phyloP scores from a whole-genome alignment of 345 rosid species.

The Sisymbrium irio region DNA sequence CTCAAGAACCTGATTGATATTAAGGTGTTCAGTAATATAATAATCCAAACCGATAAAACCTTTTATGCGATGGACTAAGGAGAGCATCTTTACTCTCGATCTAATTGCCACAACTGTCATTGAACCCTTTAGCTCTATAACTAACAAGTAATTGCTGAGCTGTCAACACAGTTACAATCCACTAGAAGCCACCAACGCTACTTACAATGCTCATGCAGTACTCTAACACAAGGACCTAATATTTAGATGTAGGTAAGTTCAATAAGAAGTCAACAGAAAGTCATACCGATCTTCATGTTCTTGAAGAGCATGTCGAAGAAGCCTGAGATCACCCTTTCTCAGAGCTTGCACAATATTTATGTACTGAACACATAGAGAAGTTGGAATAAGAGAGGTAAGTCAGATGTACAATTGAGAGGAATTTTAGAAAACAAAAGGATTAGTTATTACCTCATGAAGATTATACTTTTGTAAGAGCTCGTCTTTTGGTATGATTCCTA shows the following conservation, averaged over 20 bases:
- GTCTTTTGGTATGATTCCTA: constrained; percentile 72
- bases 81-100: background rate
- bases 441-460: constrained; percentile 65
- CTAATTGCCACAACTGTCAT: background rate
- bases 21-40: background rate
- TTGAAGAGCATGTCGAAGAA: constrained; percentile 81
- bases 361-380: constrained; percentile 56
- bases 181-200: constrained; percentile 14
- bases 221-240: background rate
- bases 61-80: constrained; percentile 7
- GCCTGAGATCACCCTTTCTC: constrained; percentile 81
- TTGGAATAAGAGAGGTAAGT: background rate
- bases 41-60: background rate
- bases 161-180: background rate
- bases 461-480: constrained; percentile 65
- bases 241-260: background rate
- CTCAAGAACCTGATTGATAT: constrained; percentile 64
- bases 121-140: background rate
- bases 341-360: constrained; percentile 66
- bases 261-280: constrained; percentile 9
- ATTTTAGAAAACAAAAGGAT: background rate
- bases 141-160: background rate
- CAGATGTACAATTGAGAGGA: background rate
- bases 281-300: constrained; percentile 82
- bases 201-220: background rate